Base-by-base conservation (phyloP, 2,329 filamentous ascomycete species). In the Penicillium janthinellum region DNA sequence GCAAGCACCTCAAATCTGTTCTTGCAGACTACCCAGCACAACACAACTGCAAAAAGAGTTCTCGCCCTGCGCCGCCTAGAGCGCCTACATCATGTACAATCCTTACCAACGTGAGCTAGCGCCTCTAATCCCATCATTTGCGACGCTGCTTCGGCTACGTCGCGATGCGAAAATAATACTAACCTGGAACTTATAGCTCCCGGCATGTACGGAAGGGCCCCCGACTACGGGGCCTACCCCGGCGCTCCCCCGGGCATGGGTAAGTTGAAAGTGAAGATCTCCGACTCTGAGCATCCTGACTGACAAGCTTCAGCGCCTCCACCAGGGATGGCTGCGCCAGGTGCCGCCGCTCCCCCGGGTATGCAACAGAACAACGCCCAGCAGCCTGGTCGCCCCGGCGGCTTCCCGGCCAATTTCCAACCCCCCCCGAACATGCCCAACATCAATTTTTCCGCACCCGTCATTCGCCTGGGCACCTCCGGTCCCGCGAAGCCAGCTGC, bases 391-490 rank as follows among this genome's bases (percentile, higher is more conserved):
- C 88, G 90, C 82, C 90, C 90, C 75, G 90, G 86, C 76, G 88
- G 87, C 71, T 88, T 96, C 65, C 92, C 91, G 63, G 82, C 88
- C 60, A 91, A 88, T 77, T 97, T 96, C 78, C 91, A 96, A 81
- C 87, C 92, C 51, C 93, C 94, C 10, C 83, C 90, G 53, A 96
- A 95, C 73, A 91, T 97, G 84, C 92, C 94, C 54, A 96, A 96
- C 75, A 96, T 99, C 82, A 97, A 99, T 81, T 96, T 98, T 82
- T 96, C 91, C 71, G 95, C 95, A 38, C 93, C 94, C 58, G 92
- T 98, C 61, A 98, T 99, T 72, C 90, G 95, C 57, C 85, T 99
- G 48, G 95, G 94, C 44, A 94, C 92, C 1, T 85, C 88, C 4
- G 85, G 80, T 20, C 77, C 87, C 2, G 78, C 84, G n/a, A 91